phyloP scores from a whole-genome alignment of 2,329 filamentous ascomycete species.

The Calonectria crousiana region DNA sequence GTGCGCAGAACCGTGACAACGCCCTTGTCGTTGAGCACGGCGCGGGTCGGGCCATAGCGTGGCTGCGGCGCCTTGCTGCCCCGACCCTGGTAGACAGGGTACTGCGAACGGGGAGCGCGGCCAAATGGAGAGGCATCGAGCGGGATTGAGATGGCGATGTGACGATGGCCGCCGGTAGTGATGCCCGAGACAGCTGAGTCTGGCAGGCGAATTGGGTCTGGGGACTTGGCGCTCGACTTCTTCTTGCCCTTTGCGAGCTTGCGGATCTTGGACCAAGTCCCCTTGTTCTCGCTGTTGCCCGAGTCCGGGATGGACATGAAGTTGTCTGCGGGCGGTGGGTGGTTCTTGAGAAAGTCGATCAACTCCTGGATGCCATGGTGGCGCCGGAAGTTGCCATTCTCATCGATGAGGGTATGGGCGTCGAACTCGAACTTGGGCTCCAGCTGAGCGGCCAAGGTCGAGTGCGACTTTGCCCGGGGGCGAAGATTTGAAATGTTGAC shows the following conservation, averaged over 20 bases:
- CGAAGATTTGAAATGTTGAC: constrained; percentile 29
- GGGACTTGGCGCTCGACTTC: constrained; percentile 48
- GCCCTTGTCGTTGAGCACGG: constrained; percentile 51
- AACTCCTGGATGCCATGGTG: constrained; percentile 51
- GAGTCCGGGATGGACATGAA: constrained; percentile 60
- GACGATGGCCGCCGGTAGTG: constrained; percentile 65
- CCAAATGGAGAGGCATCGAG: constrained; percentile 61
- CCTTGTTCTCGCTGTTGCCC: constrained; percentile 47
- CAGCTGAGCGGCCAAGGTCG: constrained; percentile 33
- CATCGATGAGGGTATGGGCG: constrained; percentile 35
- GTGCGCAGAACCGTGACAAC: constrained; percentile 52
- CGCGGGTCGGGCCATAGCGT: constrained; percentile 43
- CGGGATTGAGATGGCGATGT: constrained; percentile 73
- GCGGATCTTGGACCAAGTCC: constrained; percentile 58
- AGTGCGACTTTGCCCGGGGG: constrained; percentile 40
- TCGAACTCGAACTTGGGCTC: constrained; percentile 35
- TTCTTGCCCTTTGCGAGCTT: constrained; percentile 53
- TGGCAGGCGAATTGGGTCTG: constrained; percentile 57
- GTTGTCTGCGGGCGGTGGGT: constrained; percentile 62
- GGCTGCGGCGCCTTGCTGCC: constrained; percentile 30
- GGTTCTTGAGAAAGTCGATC: constrained; percentile 63
- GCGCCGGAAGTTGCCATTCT: constrained; percentile 28
- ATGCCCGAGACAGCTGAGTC: constrained; percentile 68
- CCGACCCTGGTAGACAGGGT: constrained; percentile 45
- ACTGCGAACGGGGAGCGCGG: constrained; percentile 47